Percentiles rank a stretch among this genome's conserved stretches.
phyloP scores from a whole-genome alignment of 2,329 filamentous ascomycete species.

The Lasiodiplodia sp. region DNA sequence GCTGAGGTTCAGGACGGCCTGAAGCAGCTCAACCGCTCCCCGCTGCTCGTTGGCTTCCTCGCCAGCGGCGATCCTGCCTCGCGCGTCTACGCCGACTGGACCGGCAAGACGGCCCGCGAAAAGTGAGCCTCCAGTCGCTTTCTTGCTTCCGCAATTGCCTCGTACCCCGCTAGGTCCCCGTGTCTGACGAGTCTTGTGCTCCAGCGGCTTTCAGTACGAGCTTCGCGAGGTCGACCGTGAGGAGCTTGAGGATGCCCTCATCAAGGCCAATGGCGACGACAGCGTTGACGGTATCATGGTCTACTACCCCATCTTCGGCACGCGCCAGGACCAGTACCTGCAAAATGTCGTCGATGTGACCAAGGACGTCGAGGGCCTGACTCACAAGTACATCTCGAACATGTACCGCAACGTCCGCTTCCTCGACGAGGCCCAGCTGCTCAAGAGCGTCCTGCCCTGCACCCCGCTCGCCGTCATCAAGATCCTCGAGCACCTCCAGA shows the following conservation, averaged over 20 bases:
- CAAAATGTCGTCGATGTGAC: slow-evolving; percentile 89
- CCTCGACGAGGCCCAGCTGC: slow-evolving; percentile 79
- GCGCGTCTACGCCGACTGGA: slow-evolving; percentile 95
- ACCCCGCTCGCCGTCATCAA: slow-evolving; percentile 96
- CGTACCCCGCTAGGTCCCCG: slow-evolving; percentile 4
- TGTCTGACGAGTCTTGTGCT: slow-evolving; percentile 28
- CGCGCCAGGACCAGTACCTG: slow-evolving; percentile 89
- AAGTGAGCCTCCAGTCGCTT: slow-evolving; percentile 70
- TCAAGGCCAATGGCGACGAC: slow-evolving; percentile 81
- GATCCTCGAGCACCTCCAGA: slow-evolving; percentile 92
- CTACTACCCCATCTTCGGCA: slow-evolving; percentile 98
- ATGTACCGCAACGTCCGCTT: slow-evolving; percentile 99
- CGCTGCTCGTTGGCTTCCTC: slow-evolving; percentile 87
- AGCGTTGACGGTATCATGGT: slow-evolving; percentile 89
- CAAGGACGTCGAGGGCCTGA: slow-evolving; percentile 96
- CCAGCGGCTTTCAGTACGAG: slow-evolving; percentile 83
- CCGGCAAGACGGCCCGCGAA: slow-evolving; percentile 92
- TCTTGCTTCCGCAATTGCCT: slow-evolving; percentile 5
- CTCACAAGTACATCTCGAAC: slow-evolving; percentile 95
- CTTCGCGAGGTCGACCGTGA: slow-evolving; percentile 86
- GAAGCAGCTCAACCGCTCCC: slow-evolving; percentile 73
- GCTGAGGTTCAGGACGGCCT: slow-evolving; percentile 79
- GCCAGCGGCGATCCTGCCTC: slow-evolving; percentile 92
- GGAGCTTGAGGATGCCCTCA: slow-evolving; percentile 85
- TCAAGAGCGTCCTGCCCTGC: slow-evolving; percentile 94